Evolutionary conservation across 2,329 filamentous ascomycete species (phyloP).

Genomic region (Blastomyces silverae): DNA sequence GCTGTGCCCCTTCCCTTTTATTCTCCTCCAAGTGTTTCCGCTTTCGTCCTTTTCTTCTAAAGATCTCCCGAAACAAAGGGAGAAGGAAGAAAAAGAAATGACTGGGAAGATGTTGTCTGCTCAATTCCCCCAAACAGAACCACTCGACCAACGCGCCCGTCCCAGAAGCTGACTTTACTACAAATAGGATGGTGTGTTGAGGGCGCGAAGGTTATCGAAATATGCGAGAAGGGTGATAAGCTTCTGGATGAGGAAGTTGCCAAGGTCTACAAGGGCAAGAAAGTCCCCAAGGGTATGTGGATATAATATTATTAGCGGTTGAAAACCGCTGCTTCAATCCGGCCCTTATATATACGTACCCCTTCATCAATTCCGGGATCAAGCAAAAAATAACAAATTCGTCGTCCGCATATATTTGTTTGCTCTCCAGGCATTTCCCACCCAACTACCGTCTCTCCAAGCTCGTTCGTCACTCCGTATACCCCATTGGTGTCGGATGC

Average conservation of each 20-base stretch:
- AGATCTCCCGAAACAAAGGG: neutral
- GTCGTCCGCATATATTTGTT: neutral
- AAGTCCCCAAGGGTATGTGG: slow-evolving; percentile 74
- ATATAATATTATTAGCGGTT: neutral
- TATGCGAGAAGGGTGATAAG: slow-evolving; percentile 95
- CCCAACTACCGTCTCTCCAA: slow-evolving; percentile 90
- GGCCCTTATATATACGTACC: neutral
- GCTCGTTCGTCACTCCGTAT: slow-evolving; percentile 91
- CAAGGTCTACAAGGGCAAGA: slow-evolving; percentile 99
- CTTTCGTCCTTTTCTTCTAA: slow-evolving; percentile 6
- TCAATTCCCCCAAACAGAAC: neutral
- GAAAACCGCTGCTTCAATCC: neutral
- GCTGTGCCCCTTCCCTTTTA: slow-evolving; percentile 24
- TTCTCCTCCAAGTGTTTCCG: slow-evolving; percentile 9
- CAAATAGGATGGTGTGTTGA: slow-evolving; percentile 60
- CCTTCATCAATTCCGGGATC: no score
- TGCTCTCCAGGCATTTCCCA: slow-evolving; percentile 67
- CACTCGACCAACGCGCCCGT: neutral
- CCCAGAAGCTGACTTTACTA: slow-evolving; percentile 14
- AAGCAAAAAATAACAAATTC: neutral
- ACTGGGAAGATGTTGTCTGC: neutral
- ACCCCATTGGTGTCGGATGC: slow-evolving; percentile 83
- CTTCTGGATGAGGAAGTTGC: slow-evolving; percentile 84
- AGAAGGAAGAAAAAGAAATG: neutral
- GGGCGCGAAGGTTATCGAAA: slow-evolving; percentile 83